Evolutionary conservation across 306 rosid genomes (phyloP).

Genomic region (Pyrus communis): DNA sequence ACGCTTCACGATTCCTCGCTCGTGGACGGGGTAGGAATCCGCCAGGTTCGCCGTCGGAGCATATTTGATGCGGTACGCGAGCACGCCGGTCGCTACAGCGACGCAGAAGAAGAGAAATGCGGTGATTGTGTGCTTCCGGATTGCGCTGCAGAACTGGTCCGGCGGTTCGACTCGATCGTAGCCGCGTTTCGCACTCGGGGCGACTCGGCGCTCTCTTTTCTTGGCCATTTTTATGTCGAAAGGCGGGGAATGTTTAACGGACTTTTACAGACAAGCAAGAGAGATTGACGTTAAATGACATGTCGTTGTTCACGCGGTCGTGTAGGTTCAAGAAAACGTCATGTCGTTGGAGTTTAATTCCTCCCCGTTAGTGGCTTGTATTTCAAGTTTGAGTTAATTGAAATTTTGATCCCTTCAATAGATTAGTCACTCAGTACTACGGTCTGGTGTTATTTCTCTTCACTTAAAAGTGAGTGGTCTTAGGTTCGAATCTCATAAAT

Average conservation of each 20-base stretch:
- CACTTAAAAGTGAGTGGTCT: too few species aligned
- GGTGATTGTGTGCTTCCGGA: conserved; percentile 25
- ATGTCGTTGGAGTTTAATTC: too few species aligned
- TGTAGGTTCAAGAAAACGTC: too few species aligned
- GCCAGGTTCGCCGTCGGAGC: conserved; percentile 10
- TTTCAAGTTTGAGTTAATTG: too few species aligned
- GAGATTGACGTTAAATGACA: background rate
- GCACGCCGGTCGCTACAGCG: conserved; percentile 37
- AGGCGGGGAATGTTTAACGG: background rate
- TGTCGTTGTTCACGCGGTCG: background rate
- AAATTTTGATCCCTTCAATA: too few species aligned
- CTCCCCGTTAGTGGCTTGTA: too few species aligned
- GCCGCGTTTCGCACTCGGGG: conserved; percentile 25
- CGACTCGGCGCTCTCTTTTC: conserved; percentile 59
- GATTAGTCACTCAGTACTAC: too few species aligned
- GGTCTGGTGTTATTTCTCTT: too few species aligned
- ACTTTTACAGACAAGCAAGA: background rate
- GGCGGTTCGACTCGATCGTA: conserved; percentile 30
- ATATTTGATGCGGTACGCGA: conserved; percentile 30
- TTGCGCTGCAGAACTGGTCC: conserved; percentile 8
- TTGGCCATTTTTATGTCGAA: conserved; percentile 40
- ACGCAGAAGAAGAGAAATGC: conserved; percentile 48
- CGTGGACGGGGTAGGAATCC: conserved; percentile 26
- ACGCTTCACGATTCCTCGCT: conserved; percentile 36
- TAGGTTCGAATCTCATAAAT: too few species aligned